Evolutionary conservation across 345 rosid genomes (phyloP), one percentile per base, ranked within the genome.

Genomic region (Pugionium dolabratum): DNA sequence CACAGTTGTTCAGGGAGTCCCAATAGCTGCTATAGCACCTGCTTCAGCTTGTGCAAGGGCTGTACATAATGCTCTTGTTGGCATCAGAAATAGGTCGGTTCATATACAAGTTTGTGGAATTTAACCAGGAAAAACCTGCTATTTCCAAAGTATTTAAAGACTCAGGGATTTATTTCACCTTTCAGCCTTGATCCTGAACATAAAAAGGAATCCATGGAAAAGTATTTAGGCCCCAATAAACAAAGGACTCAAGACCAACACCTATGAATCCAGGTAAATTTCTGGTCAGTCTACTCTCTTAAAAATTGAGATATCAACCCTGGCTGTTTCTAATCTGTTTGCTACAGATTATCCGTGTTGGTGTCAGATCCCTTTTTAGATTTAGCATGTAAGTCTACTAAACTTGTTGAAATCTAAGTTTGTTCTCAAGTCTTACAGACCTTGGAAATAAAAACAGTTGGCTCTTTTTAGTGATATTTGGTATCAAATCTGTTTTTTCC

Each of bases 131-230:
- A 57, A 34, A 2, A 3, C 10, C 46, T 52, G 54, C 36, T 30
- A 43, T 28, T 34, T 54, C 35, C 30, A 54, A 18, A 74, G 58
- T 50, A 43, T 4, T 18, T 31, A 39, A 61, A 54, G 32, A 40
- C 40, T 35, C 46, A 29, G 28, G 44, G 30, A 6, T 30, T 67
- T 28, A 37, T 9, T 42, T 27, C 1, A 28, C 33, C 56, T 66
- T 78, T 75, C 90, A 94, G 99, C 80, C 99, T 94, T 69, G 96
- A 94, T 79, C 96, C 96, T 54, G 95, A 85, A 65, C 99, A 67
- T 77, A 94, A 90, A 75, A 88, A 86, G 75, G 99, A 94, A 75
- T 94, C 96, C n/a, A 85, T 88, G 86, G 95, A 94, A 82, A 94
- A 94, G 71, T 94, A 94, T 77, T 75, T 83, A 64, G 99, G 92